These are phyloP conservation scores for Flaveria robusta DNA, from an alignment of 129 eudicot genomes.

Conservation along the genomic window DNA sequence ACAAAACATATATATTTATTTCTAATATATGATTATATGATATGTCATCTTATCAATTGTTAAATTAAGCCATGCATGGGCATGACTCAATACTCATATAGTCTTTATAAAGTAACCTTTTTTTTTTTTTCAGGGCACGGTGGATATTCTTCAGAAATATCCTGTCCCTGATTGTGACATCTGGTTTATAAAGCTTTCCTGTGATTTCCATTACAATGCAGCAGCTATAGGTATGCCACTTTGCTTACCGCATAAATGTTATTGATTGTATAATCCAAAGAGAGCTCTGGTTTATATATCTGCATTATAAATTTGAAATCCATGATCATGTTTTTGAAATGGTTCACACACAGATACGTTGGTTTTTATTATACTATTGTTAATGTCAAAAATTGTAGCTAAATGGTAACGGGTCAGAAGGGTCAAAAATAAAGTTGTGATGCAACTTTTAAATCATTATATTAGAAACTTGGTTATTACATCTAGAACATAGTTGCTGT, in stretches of 20 bases:
- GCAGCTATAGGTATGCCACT: conserved; percentile 73
- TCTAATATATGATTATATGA: neutral
- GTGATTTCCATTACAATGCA: conserved; percentile 83
- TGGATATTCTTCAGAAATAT: conserved; percentile 89
- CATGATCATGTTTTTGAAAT: neutral
- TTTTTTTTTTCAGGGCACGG: conserved; percentile 61
- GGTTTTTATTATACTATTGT: neutral
- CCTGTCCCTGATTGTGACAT: conserved; percentile 99
- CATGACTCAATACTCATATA: neutral
- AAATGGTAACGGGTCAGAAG: neutral
- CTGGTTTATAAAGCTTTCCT: conserved; percentile 98
- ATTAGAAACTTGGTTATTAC: neutral
- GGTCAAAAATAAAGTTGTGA: neutral
- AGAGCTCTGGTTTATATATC: neutral
- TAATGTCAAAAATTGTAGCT: neutral
- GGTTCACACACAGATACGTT: neutral
- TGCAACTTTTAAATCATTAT: neutral
- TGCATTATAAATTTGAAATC: neutral
- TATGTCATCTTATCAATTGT: conserved; percentile 10
- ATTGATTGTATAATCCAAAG: neutral
- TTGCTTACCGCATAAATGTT: neutral
- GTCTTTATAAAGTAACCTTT: conserved; percentile 19
- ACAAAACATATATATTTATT: neutral
- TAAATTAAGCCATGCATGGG: neutral
- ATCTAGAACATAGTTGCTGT: neutral